phyloP scores from a whole-genome alignment of 352 stramenopile genomes.

The Globisporangium barbulae region DNA sequence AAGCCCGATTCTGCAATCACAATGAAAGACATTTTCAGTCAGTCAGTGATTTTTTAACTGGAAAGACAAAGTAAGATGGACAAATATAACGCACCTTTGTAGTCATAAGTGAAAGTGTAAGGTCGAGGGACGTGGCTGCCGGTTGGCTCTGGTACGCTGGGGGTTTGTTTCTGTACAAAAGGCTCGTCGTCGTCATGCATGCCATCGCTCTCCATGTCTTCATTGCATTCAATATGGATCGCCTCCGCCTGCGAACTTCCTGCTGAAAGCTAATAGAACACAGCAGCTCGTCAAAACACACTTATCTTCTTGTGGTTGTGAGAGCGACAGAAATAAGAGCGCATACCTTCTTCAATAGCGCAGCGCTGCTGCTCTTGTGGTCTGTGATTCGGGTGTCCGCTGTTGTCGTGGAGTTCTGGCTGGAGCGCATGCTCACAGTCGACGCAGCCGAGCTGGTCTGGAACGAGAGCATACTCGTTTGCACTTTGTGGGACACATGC shows the following conservation, averaged over 20 bases:
- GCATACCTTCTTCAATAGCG: conserved; percentile 14
- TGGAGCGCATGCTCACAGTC: conserved; percentile 12
- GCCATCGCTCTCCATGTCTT: conserved; percentile 24
- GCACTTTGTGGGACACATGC: conserved; percentile 40
- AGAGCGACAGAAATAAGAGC: not conserved
- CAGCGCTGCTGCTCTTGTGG: conserved; percentile 3
- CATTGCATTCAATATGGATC: conserved; percentile 6
- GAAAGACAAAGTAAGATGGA: not conserved
- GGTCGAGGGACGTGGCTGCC: conserved; percentile 40
- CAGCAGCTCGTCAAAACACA: not conserved
- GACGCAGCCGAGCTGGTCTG: conserved; percentile 24
- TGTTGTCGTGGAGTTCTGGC: not conserved
- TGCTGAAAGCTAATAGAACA: conserved; percentile 5
- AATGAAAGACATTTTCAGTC: not conserved
- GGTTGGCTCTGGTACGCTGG: not conserved
- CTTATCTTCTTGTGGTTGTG: not conserved
- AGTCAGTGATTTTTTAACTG: not conserved
- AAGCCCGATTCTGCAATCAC: conserved; percentile 54
- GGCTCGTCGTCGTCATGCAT: conserved; percentile 6
- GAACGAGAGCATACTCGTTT: conserved; percentile 72
- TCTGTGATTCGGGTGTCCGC: not conserved
- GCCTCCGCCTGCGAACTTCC: conserved; percentile 4
- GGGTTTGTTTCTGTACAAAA: not conserved
- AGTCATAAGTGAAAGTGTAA: conserved; percentile 53
- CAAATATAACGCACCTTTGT: conserved; percentile 24